Percentiles rank a stretch among this genome's conserved stretches.
Conservation (phyloP, 768 basidiomycete species). For the Hericium rajendrae region DNA sequence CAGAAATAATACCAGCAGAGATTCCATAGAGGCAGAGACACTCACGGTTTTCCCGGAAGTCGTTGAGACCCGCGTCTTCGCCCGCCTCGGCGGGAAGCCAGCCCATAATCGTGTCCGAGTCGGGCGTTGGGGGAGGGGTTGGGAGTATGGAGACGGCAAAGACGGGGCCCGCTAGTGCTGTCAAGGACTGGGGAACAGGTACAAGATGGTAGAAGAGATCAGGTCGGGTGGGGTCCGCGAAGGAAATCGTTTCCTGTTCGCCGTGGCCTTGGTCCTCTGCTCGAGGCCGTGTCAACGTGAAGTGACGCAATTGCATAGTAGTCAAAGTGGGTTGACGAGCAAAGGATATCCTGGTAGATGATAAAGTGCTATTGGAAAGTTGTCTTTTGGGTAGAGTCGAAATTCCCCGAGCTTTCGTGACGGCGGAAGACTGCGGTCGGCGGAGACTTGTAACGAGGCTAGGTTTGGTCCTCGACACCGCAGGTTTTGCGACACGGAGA, state of each 20-base stretch:
- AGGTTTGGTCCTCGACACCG: too few species aligned
- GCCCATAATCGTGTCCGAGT: constrained; percentile 10
- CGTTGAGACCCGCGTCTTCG: constrained; percentile 48
- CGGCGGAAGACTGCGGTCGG: background rate
- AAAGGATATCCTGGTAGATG: background rate
- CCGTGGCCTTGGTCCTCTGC: background rate
- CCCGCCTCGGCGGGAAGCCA: constrained; percentile 13
- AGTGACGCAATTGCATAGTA: background rate
- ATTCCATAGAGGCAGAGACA: background rate
- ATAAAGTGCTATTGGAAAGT: background rate
- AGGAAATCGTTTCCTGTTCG: constrained; percentile 1
- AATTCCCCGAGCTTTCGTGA: background rate
- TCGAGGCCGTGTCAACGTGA: background rate
- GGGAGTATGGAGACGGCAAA: constrained; percentile 12
- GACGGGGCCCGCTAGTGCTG: constrained; percentile 1
- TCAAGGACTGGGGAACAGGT: constrained; percentile 4
- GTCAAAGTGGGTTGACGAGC: background rate
- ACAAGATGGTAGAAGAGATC: constrained; percentile 14
- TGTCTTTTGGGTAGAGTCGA: background rate
- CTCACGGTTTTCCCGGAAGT: constrained; percentile 68
- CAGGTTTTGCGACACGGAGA: too few species aligned
- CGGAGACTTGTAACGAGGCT: too few species aligned
- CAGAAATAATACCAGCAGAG: background rate
- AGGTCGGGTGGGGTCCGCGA: constrained; percentile 9
- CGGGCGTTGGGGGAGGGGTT: constrained; percentile 5